Evolutionary conservation across 495 filamentous ascomycete species (phyloP), one percentile per base, ranked within the genome.

Genomic region (Clavariopsis aquatica): DNA sequence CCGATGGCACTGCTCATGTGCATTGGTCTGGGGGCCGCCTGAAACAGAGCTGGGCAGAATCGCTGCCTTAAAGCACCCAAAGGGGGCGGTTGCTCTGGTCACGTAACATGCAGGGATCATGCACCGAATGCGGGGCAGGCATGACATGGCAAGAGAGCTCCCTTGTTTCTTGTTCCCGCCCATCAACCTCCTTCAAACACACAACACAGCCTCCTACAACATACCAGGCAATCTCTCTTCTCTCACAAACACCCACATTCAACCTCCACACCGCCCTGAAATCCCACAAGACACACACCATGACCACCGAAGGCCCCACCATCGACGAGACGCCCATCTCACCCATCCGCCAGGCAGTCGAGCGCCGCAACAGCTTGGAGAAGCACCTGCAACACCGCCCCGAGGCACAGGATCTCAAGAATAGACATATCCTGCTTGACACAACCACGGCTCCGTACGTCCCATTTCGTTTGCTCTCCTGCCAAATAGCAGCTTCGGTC

Each of bases 281-380:
- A 34, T 34, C 5, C 31, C 31, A n/a, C n/a, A 5, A 34, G 31
- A 34, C 38, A 43, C 15, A 3, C 38, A n/a, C 38, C 38, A 69
- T 62, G 41, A 26, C 57, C 60, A 51, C 62, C 57, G 57, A 59
- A 12, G 12, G 51, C 49, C 6, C 47, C 43, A 57, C 53, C 34
- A 77, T 85, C 69, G 83, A 87, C 74, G 77, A 82, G 67, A 81
- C 81, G 2, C 81, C 84, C 69, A 89, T 89, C 76, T 87, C 89
- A n/a, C 84, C 89, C 57, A 78, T 72, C 45, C 70, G 68, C 38
- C 38, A 60, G 34, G 66, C 60, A 26, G 27, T 83, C 63, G 86
- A 86, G 68, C 87, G 92, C 69, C 90, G 90, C 76, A 87, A 95
- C 78, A 92, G 89, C n/a, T 85, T 96, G 29, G 91, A 94, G 77